Evolutionary conservation across 495 filamentous ascomycete species (phyloP), one percentile per base, ranked within the genome.

Genomic region (Sabuloglossum arenarium): DNA sequence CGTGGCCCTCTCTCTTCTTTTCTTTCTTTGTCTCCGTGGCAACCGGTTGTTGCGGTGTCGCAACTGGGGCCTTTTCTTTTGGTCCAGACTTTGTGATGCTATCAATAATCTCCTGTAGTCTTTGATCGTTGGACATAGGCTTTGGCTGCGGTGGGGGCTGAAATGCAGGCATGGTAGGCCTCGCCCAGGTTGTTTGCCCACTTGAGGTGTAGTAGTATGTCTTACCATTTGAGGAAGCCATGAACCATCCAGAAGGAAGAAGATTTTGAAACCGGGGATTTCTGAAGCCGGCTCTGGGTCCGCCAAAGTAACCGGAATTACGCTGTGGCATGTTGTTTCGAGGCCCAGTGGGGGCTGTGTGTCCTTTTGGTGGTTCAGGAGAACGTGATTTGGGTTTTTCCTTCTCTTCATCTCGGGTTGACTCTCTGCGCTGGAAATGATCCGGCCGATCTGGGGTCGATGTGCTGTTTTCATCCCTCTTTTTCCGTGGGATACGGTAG

Each of bases 401-500:
- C 54, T 75, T 73, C 24, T 71, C 73, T 37, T 85, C 82, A 30
- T 79, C 72, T 23, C 80, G 77, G 32, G 79, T 78, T 54, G 65
- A 68, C 57, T 81, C 81, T 30, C 85, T 81, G 49, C 85, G 81
- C 59, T 82, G 82, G 43, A 79, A 84, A 53, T 76, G 79, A 59
- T 76, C 81, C n/a, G 34, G 32, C 34, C 72, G 63, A 16, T 70
- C 64, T 42, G 68, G 70, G 6, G 70, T 63, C 31, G 72, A 62
- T 12, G 57, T 60, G 25, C 63, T 70, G 55, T 76, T 77, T 19
- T 73, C 70, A 59, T 81, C 80, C 14, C 80, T 68, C 64, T 83
- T 83, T 61, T 65, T 88, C 51, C 91, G 81, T 27, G 91, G 90
- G 64, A 99, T 99, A 43, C 93, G 80, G 67, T 95, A 99, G 16